phyloP scores from a whole-genome alignment of 2,329 filamentous ascomycete genomes.

The Lomentospora prolificans region DNA sequence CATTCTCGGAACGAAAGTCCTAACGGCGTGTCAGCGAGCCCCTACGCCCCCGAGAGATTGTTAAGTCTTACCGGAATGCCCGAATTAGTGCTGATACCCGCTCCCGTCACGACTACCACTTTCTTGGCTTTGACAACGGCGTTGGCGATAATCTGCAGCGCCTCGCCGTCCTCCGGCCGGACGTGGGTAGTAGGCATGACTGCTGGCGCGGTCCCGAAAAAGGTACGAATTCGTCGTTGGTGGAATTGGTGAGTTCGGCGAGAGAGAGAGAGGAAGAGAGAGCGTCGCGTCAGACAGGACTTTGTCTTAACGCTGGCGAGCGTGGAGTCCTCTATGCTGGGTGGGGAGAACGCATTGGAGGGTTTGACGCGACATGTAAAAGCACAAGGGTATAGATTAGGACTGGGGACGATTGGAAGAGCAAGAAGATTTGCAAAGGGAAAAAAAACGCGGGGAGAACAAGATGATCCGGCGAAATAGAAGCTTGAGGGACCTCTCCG shows the following conservation, averaged over 20 bases:
- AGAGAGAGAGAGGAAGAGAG: too few species aligned
- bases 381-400: not conserved
- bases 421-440: not conserved
- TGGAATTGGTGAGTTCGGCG: too few species aligned
- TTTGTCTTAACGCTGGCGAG: not conserved
- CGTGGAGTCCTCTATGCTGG: not conserved
- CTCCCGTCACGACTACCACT: slow-evolving; percentile 62
- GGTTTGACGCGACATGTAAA: not conserved
- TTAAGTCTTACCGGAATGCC: slow-evolving; percentile 52
- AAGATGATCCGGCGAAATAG: too few species aligned
- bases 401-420: not conserved
- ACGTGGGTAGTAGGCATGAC: slow-evolving; percentile 51
- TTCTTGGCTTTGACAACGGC: slow-evolving; percentile 54
- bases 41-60: not conserved
- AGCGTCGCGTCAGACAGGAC: not conserved
- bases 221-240: too few species aligned
- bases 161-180: slow-evolving; percentile 36
- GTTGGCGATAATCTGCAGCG: slow-evolving; percentile 57
- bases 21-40: slow-evolving; percentile 18
- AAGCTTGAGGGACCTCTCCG: too few species aligned
- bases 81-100: slow-evolving; percentile 66
- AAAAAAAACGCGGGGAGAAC: not conserved
- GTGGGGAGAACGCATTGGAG: not conserved
- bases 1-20: slow-evolving; percentile 66
- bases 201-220: too few species aligned